phyloP scores from a whole-genome alignment of 495 filamentous ascomycete genomes.

The Hypoxylon fragiforme region DNA sequence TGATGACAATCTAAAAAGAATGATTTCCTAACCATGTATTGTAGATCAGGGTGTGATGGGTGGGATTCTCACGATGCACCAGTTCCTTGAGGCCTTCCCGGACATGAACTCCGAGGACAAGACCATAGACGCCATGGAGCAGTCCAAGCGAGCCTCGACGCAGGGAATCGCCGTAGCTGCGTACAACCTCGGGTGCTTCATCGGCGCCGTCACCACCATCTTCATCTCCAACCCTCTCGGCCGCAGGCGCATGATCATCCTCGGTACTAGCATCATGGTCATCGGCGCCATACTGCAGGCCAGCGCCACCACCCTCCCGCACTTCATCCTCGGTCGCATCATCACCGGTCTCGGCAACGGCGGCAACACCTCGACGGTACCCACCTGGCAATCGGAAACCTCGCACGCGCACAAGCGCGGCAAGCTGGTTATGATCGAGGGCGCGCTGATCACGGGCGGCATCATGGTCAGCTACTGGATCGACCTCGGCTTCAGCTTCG shows the following conservation, averaged over 20 bases:
- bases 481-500: slow-evolving; percentile 68
- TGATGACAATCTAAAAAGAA: slow-evolving; percentile 19
- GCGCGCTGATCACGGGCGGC: slow-evolving; percentile 71
- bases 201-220: slow-evolving; percentile 68
- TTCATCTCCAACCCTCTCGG: slow-evolving; percentile 74
- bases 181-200: slow-evolving; percentile 79
- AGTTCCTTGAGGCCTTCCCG: slow-evolving; percentile 60
- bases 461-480: slow-evolving; percentile 78
- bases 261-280: slow-evolving; percentile 70
- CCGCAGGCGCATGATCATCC: slow-evolving; percentile 68
- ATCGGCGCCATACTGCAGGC: slow-evolving; percentile 69
- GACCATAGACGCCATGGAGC: slow-evolving; percentile 31
- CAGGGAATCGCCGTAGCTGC: slow-evolving; percentile 65
- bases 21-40: too few species aligned
- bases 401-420: slow-evolving; percentile 73
- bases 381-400: slow-evolving; percentile 80
- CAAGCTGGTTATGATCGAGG: slow-evolving; percentile 78
- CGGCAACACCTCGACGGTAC: slow-evolving; percentile 62
- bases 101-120: slow-evolving; percentile 52
- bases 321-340: slow-evolving; percentile 67
- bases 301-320: slow-evolving; percentile 60
- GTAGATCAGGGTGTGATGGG: slow-evolving; percentile 61
- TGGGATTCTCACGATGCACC: slow-evolving; percentile 58
- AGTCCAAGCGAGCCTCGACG: slow-evolving; percentile 54
- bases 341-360: slow-evolving; percentile 72